These are phyloP conservation scores for Penicillium expansum DNA, from an alignment of 2,329 filamentous ascomycete genomes.

Conservation along the genomic window DNA sequence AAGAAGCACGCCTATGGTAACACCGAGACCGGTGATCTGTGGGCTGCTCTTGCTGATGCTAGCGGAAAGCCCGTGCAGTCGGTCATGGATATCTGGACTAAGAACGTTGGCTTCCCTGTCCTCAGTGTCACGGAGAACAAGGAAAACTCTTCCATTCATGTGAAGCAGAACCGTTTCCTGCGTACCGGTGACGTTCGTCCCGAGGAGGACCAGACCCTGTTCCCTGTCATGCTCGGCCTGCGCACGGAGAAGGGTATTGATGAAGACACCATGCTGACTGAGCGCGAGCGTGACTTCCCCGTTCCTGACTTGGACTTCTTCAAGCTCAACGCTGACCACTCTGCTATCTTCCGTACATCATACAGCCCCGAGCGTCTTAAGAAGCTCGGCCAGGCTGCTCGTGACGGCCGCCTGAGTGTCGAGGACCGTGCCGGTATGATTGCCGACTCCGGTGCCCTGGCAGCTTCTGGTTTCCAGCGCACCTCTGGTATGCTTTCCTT, in stretches of 20 bases:
- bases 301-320: slow-evolving; percentile 81
- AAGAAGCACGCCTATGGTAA: slow-evolving; percentile 98
- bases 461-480: slow-evolving; percentile 87
- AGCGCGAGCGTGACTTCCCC: slow-evolving; percentile 74
- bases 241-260: slow-evolving; percentile 81
- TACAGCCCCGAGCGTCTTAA: slow-evolving; percentile 79
- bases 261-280: slow-evolving; percentile 67
- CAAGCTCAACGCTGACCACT: slow-evolving; percentile 95
- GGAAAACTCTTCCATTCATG: slow-evolving; percentile 67
- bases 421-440: slow-evolving; percentile 95
- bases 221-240: slow-evolving; percentile 84
- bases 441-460: slow-evolving; percentile 84
- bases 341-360: slow-evolving; percentile 84
- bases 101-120: slow-evolving; percentile 91
- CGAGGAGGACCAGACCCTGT: slow-evolving; percentile 84
- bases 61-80: slow-evolving; percentile 87
- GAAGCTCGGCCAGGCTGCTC: slow-evolving; percentile 85
- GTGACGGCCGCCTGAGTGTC: slow-evolving; percentile 73
- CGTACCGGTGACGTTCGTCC: slow-evolving; percentile 89
- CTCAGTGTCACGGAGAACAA: slow-evolving; percentile 78
- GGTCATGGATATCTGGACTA: slow-evolving; percentile 96
- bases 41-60: slow-evolving; percentile 80
- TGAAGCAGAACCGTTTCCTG: slow-evolving; percentile 95
- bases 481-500: slow-evolving; percentile 85
- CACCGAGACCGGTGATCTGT: slow-evolving; percentile 85